phyloP scores from a whole-genome alignment of 495 filamentous ascomycete species.

The Tuber indicum region DNA sequence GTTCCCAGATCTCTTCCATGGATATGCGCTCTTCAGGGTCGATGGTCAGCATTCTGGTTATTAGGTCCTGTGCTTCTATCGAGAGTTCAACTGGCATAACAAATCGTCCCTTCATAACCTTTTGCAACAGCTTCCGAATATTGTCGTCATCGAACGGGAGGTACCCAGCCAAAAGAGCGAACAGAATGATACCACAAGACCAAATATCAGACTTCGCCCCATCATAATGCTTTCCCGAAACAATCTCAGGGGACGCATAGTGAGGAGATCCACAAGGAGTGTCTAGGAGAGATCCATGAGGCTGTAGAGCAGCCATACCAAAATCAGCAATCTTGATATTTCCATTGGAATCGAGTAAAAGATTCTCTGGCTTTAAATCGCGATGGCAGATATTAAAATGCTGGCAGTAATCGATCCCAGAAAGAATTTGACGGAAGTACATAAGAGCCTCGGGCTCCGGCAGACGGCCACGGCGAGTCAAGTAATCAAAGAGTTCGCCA shows the following conservation, averaged over 20 bases:
- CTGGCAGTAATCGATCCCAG: slow-evolving; percentile 87
- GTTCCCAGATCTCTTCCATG: slow-evolving; percentile 72
- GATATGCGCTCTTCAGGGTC: slow-evolving; percentile 69
- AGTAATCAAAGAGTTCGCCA: slow-evolving; percentile 82
- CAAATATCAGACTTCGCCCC: slow-evolving; percentile 84
- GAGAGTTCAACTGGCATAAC: slow-evolving; percentile 62
- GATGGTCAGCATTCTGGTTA: slow-evolving; percentile 64
- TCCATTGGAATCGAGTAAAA: slow-evolving; percentile 63
- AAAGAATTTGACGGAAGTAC: slow-evolving; percentile 86
- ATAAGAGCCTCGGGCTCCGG: slow-evolving; percentile 71
- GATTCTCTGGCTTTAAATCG: slow-evolving; percentile 96
- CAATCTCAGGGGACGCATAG: slow-evolving; percentile 89
- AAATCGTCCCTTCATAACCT: slow-evolving; percentile 66
- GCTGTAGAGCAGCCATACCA: slow-evolving; percentile 92
- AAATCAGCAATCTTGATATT: slow-evolving; percentile 93
- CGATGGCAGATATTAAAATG: slow-evolving; percentile 90
- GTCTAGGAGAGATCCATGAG: slow-evolving; percentile 61
- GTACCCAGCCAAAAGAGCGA: slow-evolving; percentile 67
- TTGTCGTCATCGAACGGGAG: slow-evolving; percentile 74
- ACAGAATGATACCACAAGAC: slow-evolving; percentile 90
- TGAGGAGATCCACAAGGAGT: slow-evolving; percentile 95
- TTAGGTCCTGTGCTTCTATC: slow-evolving; percentile 68
- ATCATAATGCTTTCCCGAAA: slow-evolving; percentile 63
- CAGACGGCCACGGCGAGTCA: slow-evolving; percentile 60
- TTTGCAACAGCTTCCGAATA: slow-evolving; percentile 53